Conservation (phyloP, 164 flowering plant genomes). For the Platanus orientalis region DNA sequence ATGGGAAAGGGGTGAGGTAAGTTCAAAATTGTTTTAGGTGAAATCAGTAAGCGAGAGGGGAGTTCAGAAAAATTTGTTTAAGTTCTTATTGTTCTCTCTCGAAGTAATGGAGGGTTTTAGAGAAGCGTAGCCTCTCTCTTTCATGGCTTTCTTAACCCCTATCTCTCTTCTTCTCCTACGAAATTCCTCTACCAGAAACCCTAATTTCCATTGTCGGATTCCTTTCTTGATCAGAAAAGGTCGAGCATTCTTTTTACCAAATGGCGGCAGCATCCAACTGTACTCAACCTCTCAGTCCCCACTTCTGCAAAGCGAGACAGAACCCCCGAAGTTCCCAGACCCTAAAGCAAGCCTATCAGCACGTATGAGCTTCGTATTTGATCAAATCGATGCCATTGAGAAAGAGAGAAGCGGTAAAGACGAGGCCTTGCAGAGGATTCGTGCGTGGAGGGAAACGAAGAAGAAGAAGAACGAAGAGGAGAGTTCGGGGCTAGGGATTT, state of each 20-base stretch:
- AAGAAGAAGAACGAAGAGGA: slow-evolving; percentile 18
- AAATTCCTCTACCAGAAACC: slow-evolving; percentile 15
- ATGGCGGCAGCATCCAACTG: slow-evolving; percentile 8
- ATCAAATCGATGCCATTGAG: slow-evolving; percentile 88
- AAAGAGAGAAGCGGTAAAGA: slow-evolving; percentile 57
- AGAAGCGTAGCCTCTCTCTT: neutral
- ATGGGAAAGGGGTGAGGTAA: too few species aligned
- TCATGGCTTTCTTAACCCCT: slow-evolving; percentile 26
- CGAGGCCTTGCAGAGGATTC: slow-evolving; percentile 73
- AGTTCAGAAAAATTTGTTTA: too few species aligned
- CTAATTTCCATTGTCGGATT: slow-evolving; percentile 8
- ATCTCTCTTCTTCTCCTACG: slow-evolving; percentile 32
- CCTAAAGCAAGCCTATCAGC: slow-evolving; percentile 61
- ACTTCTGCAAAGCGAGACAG: slow-evolving; percentile 7
- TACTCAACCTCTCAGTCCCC: slow-evolving; percentile 29
- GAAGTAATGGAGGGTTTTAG: slow-evolving; percentile 2
- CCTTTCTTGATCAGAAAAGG: slow-evolving; percentile 3
- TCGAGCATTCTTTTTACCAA: slow-evolving; percentile 4
- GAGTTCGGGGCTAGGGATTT: slow-evolving; percentile 3
- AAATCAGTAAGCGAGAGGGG: too few species aligned
- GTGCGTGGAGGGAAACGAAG: slow-evolving; percentile 79
- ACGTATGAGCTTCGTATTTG: slow-evolving; percentile 91
- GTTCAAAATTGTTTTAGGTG: too few species aligned
- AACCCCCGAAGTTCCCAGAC: slow-evolving; percentile 28
- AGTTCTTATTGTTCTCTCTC: too few species aligned